phyloP scores from a whole-genome alignment of 2,329 filamentous ascomycete genomes.

The Penicillium sp. region DNA sequence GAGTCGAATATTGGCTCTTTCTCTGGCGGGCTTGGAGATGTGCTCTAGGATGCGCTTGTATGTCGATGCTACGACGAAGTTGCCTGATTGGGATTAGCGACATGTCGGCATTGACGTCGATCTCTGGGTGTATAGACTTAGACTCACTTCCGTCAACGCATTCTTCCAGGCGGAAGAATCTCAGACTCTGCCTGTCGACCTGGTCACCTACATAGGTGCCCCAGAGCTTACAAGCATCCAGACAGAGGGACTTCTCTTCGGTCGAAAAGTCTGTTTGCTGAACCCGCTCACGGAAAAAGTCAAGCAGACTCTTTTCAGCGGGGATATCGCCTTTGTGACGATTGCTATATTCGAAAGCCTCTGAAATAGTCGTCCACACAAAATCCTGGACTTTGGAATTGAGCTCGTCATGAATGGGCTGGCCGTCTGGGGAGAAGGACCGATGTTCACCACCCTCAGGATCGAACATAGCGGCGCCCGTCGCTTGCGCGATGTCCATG shows the following conservation, averaged over 20 bases:
- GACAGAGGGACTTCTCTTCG: slow-evolving; percentile 50
- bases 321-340: slow-evolving; percentile 55
- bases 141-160: slow-evolving; percentile 61
- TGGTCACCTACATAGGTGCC: slow-evolving; percentile 65
- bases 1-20: slow-evolving; percentile 53
- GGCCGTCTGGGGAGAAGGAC: slow-evolving; percentile 52
- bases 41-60: slow-evolving; percentile 60
- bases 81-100: slow-evolving; percentile 43
- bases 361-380: slow-evolving; percentile 61
- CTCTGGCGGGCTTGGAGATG: slow-evolving; percentile 51
- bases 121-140: neutral
- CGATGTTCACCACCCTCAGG: slow-evolving; percentile 54
- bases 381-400: slow-evolving; percentile 42
- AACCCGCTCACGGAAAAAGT: slow-evolving; percentile 58
- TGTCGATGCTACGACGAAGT: slow-evolving; percentile 63
- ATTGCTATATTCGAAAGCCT: slow-evolving; percentile 63
- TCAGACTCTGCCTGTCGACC: slow-evolving; percentile 61
- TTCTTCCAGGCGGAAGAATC: slow-evolving; percentile 67
- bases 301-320: slow-evolving; percentile 54
- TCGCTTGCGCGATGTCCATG: slow-evolving; percentile 56
- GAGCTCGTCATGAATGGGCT: slow-evolving; percentile 37
- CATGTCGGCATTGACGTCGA: neutral
- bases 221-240: slow-evolving; percentile 63
- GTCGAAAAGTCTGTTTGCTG: slow-evolving; percentile 40
- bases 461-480: slow-evolving; percentile 52